phyloP scores from a whole-genome alignment of 768 basidiomycete genomes.

The Botryobasidium botryosum region DNA sequence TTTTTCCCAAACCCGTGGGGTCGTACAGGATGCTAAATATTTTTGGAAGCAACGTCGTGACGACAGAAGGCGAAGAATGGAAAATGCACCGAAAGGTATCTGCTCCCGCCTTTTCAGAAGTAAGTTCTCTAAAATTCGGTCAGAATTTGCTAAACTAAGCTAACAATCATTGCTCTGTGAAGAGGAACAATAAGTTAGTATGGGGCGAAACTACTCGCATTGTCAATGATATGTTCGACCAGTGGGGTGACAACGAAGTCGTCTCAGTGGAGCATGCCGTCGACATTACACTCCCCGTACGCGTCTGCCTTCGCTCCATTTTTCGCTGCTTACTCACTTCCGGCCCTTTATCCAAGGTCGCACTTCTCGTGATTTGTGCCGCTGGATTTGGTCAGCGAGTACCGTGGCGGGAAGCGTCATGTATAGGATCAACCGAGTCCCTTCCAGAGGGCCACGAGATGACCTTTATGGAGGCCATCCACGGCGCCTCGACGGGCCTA shows the following conservation, averaged over 20 bases:
- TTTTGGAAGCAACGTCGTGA: constrained; percentile 4
- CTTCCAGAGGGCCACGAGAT: constrained; percentile 1
- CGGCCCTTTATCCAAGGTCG: neutral
- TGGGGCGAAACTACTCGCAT: neutral
- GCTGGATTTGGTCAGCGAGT: neutral
- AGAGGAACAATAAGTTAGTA: constrained; percentile 1
- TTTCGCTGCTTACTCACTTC: too few relatives aligned
- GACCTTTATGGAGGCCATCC: constrained; percentile 2
- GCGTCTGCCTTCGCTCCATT: neutral
- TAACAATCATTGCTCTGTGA: neutral
- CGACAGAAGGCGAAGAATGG: constrained; percentile 4
- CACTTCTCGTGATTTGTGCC: neutral
- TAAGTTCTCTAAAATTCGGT: too few relatives aligned
- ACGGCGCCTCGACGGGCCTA: neutral
- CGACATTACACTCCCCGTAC: neutral
- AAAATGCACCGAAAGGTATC: too few relatives aligned
- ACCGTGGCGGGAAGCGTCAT: neutral
- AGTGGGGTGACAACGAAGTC: neutral
- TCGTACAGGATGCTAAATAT: neutral
- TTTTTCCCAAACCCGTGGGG: constrained; percentile 1
- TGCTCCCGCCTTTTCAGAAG: too few relatives aligned
- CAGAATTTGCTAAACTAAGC: constrained; percentile 3
- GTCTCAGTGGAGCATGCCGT: neutral
- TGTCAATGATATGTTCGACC: constrained; percentile 3
- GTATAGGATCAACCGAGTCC: neutral